Evolutionary conservation across 116 monocot species (phyloP), one percentile per base, ranked within the genome.

Genomic region (Trichopus zeylanicus): DNA sequence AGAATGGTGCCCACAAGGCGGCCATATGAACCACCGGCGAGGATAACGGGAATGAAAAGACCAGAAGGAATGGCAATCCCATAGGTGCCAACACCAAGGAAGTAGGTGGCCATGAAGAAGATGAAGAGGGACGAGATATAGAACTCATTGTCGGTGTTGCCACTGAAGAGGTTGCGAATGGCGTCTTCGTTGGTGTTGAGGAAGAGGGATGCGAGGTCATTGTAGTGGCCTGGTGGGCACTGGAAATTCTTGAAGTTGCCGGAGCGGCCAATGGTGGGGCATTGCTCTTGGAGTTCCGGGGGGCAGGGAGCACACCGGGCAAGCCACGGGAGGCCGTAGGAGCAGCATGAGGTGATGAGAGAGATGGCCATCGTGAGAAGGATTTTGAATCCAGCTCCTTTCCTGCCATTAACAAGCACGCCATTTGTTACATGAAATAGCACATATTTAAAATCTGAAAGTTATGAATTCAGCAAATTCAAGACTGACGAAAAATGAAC

Each of bases 201-300:
- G 51, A 90, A 95, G 52, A 95, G 90, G 23, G 95, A 84, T 6
- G 95, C 95, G 19, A 95, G 95, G 34, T 81, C 95, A 28, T 90
- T 95, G 79, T 95, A 95, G 26, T 87, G 76, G 2, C 87, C 95
- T 10, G 84, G 76, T 5, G 95, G 86, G 33, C 95, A 95, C 59
- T 90, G 95, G 65, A 95, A 90, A 18, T 75, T 86, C 66, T 95
- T 95, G 68, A 66, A 97, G 64, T 91, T 97, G 2, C 97, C 97
- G 9, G 91, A 91, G 11, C 84, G 84, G 29, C 91, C 84, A 25
- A 80, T 73, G 7, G 87, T 87, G 6, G 95, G 87, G 75, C 95
- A 95, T 13, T 78, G 62, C 22, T 87, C 95, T 13, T 37, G 37
- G 16, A 80, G 31, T 23, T 61, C 71, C 7, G 46, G 51, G 16